Evolutionary conservation across 2,329 filamentous ascomycete genomes (phyloP).

Genomic region (Pseudogymnoascus sp.): DNA sequence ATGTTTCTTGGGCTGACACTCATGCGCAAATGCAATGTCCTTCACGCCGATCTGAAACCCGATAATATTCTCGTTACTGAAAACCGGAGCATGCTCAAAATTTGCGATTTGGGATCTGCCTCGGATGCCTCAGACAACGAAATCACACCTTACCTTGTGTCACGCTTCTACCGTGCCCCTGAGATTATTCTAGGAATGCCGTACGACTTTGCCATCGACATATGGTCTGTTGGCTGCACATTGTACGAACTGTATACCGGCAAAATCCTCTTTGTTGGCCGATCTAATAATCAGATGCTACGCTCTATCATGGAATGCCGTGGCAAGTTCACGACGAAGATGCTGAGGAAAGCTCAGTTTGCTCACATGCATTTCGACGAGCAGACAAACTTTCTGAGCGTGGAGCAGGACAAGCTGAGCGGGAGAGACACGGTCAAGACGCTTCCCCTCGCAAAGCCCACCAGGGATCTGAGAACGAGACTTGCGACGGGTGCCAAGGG

Average conservation of each 20-base stretch:
- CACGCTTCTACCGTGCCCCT: slow-evolving; percentile 92
- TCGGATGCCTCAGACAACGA: slow-evolving; percentile 86
- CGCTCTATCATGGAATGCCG: slow-evolving; percentile 93
- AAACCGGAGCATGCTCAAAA: slow-evolving; percentile 75
- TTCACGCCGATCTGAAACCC: slow-evolving; percentile 94
- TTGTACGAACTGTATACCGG: slow-evolving; percentile 95
- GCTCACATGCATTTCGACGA: slow-evolving; percentile 77
- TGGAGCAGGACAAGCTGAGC: slow-evolving; percentile 81
- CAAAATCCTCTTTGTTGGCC: slow-evolving; percentile 91
- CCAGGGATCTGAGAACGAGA: slow-evolving; percentile 73
- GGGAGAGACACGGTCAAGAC: slow-evolving; percentile 67
- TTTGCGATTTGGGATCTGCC: slow-evolving; percentile 95
- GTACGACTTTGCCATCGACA: slow-evolving; percentile 89
- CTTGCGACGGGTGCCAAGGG: slow-evolving; percentile 67
- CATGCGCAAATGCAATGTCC: slow-evolving; percentile 83
- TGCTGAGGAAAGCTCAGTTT: slow-evolving; percentile 75
- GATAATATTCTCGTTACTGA: slow-evolving; percentile 96
- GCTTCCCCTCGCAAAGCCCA: slow-evolving; percentile 65
- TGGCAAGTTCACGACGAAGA: slow-evolving; percentile 82
- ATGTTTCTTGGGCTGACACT: slow-evolving; percentile 86
- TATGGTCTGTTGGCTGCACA: slow-evolving; percentile 97
- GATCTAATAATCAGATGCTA: slow-evolving; percentile 98
- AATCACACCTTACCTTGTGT: slow-evolving; percentile 90
- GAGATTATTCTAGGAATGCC: slow-evolving; percentile 97
- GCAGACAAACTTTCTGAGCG: slow-evolving; percentile 72